phyloP scores from a whole-genome alignment of 768 basidiomycete genomes.

The Chalciporus pseudorubinellus region DNA sequence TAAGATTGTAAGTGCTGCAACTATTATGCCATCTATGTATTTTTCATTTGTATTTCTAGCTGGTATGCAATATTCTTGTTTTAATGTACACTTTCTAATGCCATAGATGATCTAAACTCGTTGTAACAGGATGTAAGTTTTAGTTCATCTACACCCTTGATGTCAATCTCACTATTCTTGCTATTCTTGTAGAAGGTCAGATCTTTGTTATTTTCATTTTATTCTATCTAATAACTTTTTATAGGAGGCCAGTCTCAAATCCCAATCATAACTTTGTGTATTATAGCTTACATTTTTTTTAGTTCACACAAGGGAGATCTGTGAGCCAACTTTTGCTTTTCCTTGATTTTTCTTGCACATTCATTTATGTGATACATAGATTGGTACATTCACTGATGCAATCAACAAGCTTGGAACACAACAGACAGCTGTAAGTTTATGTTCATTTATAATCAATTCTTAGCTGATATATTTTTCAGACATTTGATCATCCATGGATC shows the following conservation, averaged over 20 bases:
- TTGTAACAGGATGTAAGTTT: constrained; percentile 1
- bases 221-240: not conserved
- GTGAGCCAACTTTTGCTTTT: too few relatives aligned
- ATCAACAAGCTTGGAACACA: too few relatives aligned
- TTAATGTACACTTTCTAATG: not conserved
- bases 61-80: not conserved
- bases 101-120: not conserved
- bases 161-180: not conserved
- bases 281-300: too few relatives aligned
- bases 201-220: not conserved
- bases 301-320: too few relatives aligned
- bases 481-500: not conserved
- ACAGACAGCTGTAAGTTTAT: not conserved
- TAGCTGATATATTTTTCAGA: not conserved
- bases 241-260: not conserved
- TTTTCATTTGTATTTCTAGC: too few relatives aligned
- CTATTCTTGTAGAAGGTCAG: not conserved
- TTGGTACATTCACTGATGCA: too few relatives aligned
- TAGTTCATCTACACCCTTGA: not conserved
- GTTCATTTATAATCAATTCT: fast-evolving
- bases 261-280: too few relatives aligned
- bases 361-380: too few relatives aligned
- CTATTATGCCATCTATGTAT: too few relatives aligned
- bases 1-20: too few relatives aligned
- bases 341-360: too few relatives aligned